Conservation (phyloP, 129 eudicot genomes). For the Scalesia atractyloides region DNA sequence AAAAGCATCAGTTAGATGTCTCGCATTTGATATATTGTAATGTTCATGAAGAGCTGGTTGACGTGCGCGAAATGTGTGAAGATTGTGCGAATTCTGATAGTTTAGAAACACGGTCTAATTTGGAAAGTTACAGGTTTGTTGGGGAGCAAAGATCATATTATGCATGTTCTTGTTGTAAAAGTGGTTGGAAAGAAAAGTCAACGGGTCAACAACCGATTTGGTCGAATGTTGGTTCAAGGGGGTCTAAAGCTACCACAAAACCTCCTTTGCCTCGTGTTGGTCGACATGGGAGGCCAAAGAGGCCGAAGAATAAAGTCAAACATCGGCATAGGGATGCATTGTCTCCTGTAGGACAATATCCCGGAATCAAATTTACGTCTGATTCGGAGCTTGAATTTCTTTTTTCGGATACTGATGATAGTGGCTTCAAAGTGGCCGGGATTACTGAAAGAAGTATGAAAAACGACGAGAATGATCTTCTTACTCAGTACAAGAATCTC, state of each 20-base stretch:
- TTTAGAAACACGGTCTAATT: conserved; percentile 40
- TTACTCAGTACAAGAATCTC: conserved; percentile 5
- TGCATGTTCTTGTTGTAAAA: conserved; percentile 70
- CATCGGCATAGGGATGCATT: conserved; percentile 29
- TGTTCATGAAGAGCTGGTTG: conserved; percentile 61
- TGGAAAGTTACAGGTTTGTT: conserved; percentile 48
- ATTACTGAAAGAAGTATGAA: conserved; percentile 19
- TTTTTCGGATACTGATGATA: conserved; percentile 65
- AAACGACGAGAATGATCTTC: conserved; percentile 8
- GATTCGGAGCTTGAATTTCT: conserved; percentile 73
- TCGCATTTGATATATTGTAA: conserved; percentile 66
- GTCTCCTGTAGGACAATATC: conserved; percentile 52
- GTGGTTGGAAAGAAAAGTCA: conserved; percentile 55
- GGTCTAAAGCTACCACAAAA: conserved; percentile 54
- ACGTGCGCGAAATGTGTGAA: conserved; percentile 63
- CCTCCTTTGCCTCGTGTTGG: conserved; percentile 85
- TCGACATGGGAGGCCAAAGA: conserved; percentile 56
- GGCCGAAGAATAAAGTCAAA: conserved; percentile 47
- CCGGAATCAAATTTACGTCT: conserved; percentile 55
- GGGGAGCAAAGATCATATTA: conserved; percentile 33
- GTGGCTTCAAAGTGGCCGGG: conserved; percentile 17
- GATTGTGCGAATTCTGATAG: conserved; percentile 59
- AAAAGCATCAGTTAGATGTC: conserved; percentile 54
- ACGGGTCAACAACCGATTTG: conserved; percentile 48
- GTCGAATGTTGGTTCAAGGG: conserved; percentile 43